phyloP scores from a whole-genome alignment of 2,329 filamentous ascomycete species.

The Fusarium floridanum region DNA sequence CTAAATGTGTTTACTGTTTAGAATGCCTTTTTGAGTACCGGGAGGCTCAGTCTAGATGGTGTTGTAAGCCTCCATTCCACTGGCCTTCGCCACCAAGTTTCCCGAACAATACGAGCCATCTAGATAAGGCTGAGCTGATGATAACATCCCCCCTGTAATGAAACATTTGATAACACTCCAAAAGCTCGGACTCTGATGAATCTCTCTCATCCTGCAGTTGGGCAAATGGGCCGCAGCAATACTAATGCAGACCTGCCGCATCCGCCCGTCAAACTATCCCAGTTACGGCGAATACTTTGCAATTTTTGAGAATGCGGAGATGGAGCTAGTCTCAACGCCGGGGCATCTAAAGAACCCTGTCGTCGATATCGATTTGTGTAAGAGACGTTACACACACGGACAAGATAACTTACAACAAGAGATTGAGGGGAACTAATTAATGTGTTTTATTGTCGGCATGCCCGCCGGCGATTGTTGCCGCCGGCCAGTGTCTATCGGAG shows the following conservation, averaged over 20 bases:
- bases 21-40: neutral
- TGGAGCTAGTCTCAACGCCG: slow-evolving; percentile 1
- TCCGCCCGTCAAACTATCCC: slow-evolving; percentile 25
- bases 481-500: neutral
- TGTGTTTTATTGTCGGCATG: neutral
- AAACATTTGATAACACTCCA: slow-evolving; percentile 13
- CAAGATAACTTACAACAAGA: neutral
- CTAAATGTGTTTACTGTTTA: neutral
- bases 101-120: neutral
- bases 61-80: neutral
- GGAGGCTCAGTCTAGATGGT: neutral
- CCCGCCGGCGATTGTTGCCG: neutral
- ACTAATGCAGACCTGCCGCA: slow-evolving; percentile 6
- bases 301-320: slow-evolving; percentile 18
- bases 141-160: slow-evolving; percentile 1
- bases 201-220: slow-evolving; percentile 12
- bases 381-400: neutral
- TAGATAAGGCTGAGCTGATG: neutral
- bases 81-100: neutral
- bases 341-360: slow-evolving; percentile 14
- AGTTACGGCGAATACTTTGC: slow-evolving; percentile 33
- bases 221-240: slow-evolving; percentile 8
- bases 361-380: slow-evolving; percentile 28
- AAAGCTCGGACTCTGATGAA: neutral
- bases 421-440: neutral